A percentile compares a stretch with the other conserved stretches of the same genome.
Evolutionary conservation across 2,329 filamentous ascomycete species (phyloP).

Genomic region (Fusarium nurragi): DNA sequence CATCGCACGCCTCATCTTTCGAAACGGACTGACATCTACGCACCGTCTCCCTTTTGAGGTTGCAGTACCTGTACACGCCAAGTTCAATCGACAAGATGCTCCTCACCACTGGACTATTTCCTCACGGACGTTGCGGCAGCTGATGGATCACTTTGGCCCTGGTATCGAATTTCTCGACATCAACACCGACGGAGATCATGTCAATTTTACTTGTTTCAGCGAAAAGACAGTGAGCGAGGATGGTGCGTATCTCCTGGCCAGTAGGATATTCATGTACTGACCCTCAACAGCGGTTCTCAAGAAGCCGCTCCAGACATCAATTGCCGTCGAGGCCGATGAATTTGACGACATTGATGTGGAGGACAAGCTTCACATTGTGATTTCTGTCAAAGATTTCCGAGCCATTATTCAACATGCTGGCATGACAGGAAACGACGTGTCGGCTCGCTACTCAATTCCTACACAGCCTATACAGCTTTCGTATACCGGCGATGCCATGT

Average conservation of each 20-base stretch:
- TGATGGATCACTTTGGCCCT: slow-evolving; percentile 82
- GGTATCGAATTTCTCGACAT: slow-evolving; percentile 85
- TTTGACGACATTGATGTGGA: slow-evolving; percentile 80
- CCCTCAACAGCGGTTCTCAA: slow-evolving; percentile 71
- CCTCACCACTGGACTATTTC: slow-evolving; percentile 78
- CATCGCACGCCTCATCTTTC: slow-evolving; percentile 76
- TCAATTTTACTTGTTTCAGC: slow-evolving; percentile 83
- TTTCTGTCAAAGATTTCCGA: slow-evolving; percentile 85
- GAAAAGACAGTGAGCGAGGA: slow-evolving; percentile 77
- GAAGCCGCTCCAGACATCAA: slow-evolving; percentile 82
- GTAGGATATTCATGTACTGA: slow-evolving; percentile 4
- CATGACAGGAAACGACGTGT: slow-evolving; percentile 71
- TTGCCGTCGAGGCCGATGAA: slow-evolving; percentile 78
- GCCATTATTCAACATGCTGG: slow-evolving; percentile 81
- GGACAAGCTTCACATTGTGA: slow-evolving; percentile 79
- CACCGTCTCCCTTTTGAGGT: slow-evolving; percentile 81
- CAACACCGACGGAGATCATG: slow-evolving; percentile 75
- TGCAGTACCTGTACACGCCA: slow-evolving; percentile 77
- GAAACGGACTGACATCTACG: slow-evolving; percentile 80
- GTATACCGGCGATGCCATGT: slow-evolving; percentile 73
- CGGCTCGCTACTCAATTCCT: slow-evolving; percentile 75
- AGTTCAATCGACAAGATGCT: slow-evolving; percentile 74
- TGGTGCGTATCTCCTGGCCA: slow-evolving; percentile 43
- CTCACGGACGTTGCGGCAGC: slow-evolving; percentile 74
- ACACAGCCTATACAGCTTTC: slow-evolving; percentile 76